These are phyloP conservation scores for Leccinum glutinopallens DNA, from an alignment of 1,284 basidiomycete species.

Conservation along the genomic window DNA sequence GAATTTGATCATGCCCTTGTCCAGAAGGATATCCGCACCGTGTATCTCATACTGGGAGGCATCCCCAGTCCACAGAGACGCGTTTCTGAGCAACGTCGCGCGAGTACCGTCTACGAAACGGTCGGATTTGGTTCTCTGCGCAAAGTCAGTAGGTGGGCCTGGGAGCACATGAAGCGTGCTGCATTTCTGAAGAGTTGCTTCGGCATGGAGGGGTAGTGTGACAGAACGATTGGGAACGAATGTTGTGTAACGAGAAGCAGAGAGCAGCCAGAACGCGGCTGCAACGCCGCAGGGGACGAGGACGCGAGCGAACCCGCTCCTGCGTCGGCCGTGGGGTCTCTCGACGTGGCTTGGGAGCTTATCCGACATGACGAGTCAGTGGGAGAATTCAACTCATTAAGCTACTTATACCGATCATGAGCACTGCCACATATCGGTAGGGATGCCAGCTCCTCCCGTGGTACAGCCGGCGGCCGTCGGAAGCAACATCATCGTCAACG, in stretches of 20 bases:
- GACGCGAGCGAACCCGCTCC: conserved; percentile 16
- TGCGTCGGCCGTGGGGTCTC: conserved; percentile 10
- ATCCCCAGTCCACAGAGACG: conserved; percentile 71
- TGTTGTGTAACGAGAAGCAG: conserved; percentile 18
- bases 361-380: conserved; percentile 26
- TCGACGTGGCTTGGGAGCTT: conserved; percentile 30
- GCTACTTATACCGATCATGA: not conserved
- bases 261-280: conserved; percentile 25
- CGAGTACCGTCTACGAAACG: conserved; percentile 58
- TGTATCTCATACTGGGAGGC: conserved; percentile 54
- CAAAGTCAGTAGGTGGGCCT: conserved; percentile 40
- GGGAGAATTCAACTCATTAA: not conserved
- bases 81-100: conserved; percentile 63
- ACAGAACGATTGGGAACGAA: conserved; percentile 12
- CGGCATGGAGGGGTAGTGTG: conserved; percentile 30
- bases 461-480: conserved; percentile 68
- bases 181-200: conserved; percentile 33
- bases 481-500: conserved; percentile 76
- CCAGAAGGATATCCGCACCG: conserved; percentile 48
- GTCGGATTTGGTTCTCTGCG: conserved; percentile 53
- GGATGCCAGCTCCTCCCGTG: conserved; percentile 44
- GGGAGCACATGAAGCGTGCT: conserved; percentile 31
- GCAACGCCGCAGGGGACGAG: conserved; percentile 25
- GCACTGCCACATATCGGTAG: conserved; percentile 28
- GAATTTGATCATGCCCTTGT: conserved; percentile 48